Evolutionary conservation across 1,284 basidiomycete genomes (phyloP), one percentile per base, ranked within the genome.

Genomic region (Rhodotorula sp.): DNA sequence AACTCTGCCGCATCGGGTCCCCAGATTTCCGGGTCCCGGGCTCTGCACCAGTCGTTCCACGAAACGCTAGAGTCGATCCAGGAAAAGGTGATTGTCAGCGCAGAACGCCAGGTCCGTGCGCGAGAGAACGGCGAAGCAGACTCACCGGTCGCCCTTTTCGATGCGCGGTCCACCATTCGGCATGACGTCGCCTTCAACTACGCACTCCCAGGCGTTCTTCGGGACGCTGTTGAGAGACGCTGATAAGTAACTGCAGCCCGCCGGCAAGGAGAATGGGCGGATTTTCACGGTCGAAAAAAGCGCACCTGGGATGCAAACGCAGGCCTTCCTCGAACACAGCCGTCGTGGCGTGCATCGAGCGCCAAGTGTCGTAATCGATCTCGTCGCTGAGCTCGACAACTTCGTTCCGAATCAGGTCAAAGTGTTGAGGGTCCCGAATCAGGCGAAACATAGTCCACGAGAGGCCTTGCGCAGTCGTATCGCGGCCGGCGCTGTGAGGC

Each of bases 1-100:
- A 70, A 77, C 64, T 74, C 61, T 4, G 49, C 56, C 24, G 74
- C 75, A 56, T 77, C 70, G 0, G 49, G 59, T 0, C 76, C 76
- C 77, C 77, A 77, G 18, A 76, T 48, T 8, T 55, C 20, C 4
- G 57, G 48, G 30, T 67, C 63, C 37, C 77, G 67, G 0, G 57
- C 74, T 61, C 71, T 69, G 3, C 29, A 51, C 76, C 76, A 77
- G 57, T 77, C 74, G n/a, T 54, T 64, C 64, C 70, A 71, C 33
- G 66, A 55, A 29, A 70, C 61, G 26, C 42, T 37, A 22, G 15
- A 5, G 48, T 3, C 15, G 26, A 24, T 14, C 6, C 29, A n/a
- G 33, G 30, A 29, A 46, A 10, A n/a, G 42, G 33, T 33, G 33
- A 4, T 33, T 7, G 33, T 33, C 33, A 33, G 33, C 33, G 33